Percentiles rank a stretch among this genome's conserved stretches.
Evolutionary conservation across 2,329 filamentous ascomycete genomes (phyloP).

Genomic region (Sclerotinia trifoliorum): DNA sequence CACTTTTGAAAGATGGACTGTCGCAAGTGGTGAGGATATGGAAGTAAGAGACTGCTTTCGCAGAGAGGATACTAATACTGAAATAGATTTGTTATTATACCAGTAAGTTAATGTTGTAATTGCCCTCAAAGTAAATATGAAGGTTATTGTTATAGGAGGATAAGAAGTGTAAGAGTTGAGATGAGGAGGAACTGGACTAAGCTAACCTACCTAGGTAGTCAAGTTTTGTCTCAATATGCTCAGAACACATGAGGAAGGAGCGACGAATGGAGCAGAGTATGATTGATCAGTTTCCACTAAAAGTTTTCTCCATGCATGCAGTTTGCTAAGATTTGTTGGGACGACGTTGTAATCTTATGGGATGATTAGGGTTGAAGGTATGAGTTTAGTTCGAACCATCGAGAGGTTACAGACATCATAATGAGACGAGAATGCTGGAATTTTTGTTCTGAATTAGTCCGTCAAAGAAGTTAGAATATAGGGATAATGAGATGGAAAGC

Average conservation of each 20-base stretch:
- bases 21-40: not conserved
- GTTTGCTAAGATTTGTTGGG: not conserved
- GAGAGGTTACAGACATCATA: not conserved
- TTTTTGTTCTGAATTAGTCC: no score
- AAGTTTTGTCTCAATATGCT: not conserved
- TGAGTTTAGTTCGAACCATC: no score
- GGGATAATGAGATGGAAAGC: no score
- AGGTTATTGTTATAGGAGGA: not conserved
- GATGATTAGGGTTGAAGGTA: not conserved
- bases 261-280: not conserved
- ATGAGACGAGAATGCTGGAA: no score
- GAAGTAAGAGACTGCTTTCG: not conserved
- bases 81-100: not conserved
- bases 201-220: not conserved
- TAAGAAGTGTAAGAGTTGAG: not conserved
- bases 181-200: not conserved
- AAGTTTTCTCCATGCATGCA: not conserved
- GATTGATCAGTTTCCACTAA: not conserved
- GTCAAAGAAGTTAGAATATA: no score
- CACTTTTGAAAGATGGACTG: not conserved
- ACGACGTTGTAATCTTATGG: not conserved
- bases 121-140: not conserved
- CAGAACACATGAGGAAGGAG: not conserved
- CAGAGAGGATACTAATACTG: not conserved
- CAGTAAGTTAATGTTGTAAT: not conserved